Evolutionary conservation across 2,329 filamentous ascomycete genomes (phyloP).

Genomic region (Ascochyta pisi): DNA sequence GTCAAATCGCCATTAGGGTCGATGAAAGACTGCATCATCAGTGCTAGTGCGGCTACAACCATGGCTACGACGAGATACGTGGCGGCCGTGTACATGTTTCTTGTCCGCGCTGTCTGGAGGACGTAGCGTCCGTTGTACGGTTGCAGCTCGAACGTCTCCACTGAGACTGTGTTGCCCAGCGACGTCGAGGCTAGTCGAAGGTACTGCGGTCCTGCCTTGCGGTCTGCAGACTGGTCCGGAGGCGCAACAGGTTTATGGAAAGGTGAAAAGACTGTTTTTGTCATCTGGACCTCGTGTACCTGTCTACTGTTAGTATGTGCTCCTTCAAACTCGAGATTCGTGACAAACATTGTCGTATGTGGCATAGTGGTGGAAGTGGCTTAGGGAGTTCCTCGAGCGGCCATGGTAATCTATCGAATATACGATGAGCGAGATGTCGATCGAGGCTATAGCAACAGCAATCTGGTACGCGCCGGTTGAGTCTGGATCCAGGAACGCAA

Average conservation of each 20-base stretch:
- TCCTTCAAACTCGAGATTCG: background rate
- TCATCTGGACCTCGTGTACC: conserved; percentile 63
- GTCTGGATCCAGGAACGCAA: conserved; percentile 69
- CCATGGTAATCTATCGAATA: conserved; percentile 77
- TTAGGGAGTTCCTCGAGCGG: conserved; percentile 52
- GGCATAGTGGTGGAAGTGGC: conserved; percentile 58
- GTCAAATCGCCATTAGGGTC: conserved; percentile 60
- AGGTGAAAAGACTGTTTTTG: conserved; percentile 57
- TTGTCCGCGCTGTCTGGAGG: conserved; percentile 64
- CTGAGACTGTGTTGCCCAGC: conserved; percentile 77
- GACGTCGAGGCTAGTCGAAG: conserved; percentile 83
- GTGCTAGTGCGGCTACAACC: conserved; percentile 67
- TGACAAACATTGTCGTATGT: conserved; percentile 60
- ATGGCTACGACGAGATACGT: conserved; percentile 64
- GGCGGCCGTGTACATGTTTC: conserved; percentile 59
- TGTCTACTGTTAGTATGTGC: conserved; percentile 19
- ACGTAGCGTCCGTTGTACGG: conserved; percentile 68
- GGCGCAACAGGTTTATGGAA: conserved; percentile 50
- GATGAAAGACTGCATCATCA: conserved; percentile 65
- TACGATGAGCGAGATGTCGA: conserved; percentile 78
- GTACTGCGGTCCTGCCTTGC: conserved; percentile 58
- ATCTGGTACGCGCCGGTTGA: conserved; percentile 74
- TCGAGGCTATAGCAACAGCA: conserved; percentile 78
- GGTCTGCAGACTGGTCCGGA: conserved; percentile 26
- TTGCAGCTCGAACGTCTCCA: conserved; percentile 77